Conservation (phyloP, 1,284 basidiomycete species). For the Cerrena zonata region DNA sequence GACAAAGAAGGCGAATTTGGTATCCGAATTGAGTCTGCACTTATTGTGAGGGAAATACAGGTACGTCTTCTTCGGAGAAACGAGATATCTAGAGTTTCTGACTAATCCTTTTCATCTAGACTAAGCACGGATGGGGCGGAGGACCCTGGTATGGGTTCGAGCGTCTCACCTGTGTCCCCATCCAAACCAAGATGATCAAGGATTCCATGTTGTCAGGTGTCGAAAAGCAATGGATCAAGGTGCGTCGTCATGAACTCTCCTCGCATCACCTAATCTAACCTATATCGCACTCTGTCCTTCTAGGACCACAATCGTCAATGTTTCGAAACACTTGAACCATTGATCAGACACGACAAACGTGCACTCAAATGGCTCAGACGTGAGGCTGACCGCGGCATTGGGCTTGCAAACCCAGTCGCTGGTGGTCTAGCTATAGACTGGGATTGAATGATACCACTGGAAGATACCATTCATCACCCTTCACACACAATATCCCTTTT, state of each 20-base stretch:
- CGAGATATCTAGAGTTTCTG: background rate
- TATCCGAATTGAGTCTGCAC: slow-evolving; percentile 83
- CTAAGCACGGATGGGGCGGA: slow-evolving; percentile 66
- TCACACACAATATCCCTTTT: background rate
- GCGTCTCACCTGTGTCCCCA: slow-evolving; percentile 86
- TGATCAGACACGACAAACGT: slow-evolving; percentile 73
- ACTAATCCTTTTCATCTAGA: slow-evolving; percentile 33
- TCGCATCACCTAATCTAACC: background rate
- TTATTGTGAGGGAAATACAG: slow-evolving; percentile 64
- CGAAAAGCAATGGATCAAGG: slow-evolving; percentile 88
- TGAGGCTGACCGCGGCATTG: slow-evolving; percentile 67
- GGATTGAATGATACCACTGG: slow-evolving; percentile 45
- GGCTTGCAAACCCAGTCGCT: slow-evolving; percentile 51
- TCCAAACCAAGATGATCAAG: slow-evolving; percentile 88
- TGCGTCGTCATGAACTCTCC: slow-evolving; percentile 18
- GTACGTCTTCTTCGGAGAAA: slow-evolving; percentile 34
- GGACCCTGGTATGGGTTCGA: slow-evolving; percentile 82
- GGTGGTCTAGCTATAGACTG: slow-evolving; percentile 71
- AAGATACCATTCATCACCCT: background rate
- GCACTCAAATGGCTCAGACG: slow-evolving; percentile 78
- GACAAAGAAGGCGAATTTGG: slow-evolving; percentile 80
- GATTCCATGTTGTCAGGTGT: slow-evolving; percentile 76
- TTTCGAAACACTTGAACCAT: slow-evolving; percentile 63
- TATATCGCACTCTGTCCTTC: background rate
- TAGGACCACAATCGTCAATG: slow-evolving; percentile 83